phyloP scores from a whole-genome alignment of 495 filamentous ascomycete species.

The Podospora conica region DNA sequence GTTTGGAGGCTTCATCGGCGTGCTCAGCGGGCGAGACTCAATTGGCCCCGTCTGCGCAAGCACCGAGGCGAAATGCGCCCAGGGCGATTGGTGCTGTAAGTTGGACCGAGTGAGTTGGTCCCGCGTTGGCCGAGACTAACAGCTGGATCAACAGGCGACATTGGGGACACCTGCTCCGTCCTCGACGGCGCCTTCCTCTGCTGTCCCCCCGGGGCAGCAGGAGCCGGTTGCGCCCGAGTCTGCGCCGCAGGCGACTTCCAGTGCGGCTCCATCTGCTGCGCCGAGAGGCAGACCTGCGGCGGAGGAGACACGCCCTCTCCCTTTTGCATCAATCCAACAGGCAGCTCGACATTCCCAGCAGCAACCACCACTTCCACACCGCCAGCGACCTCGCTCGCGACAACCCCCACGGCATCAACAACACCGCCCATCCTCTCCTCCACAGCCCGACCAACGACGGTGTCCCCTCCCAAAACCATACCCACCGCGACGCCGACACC shows the following conservation, averaged over 20 bases:
- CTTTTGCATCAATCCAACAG: constrained; percentile 9
- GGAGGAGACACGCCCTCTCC: constrained; percentile 10
- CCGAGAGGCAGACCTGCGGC: constrained; percentile 16
- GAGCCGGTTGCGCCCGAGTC: constrained; percentile 13
- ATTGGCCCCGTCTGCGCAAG: constrained; percentile 4
- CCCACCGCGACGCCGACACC: background rate
- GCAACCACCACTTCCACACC: background rate
- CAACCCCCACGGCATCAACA: background rate
- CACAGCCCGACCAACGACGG: background rate
- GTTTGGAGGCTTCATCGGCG: background rate
- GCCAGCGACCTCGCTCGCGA: background rate
- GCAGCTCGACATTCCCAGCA: background rate
- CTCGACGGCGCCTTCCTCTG: constrained; percentile 18
- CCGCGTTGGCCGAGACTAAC: background rate
- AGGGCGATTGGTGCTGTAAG: constrained; percentile 23
- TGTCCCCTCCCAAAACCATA: background rate
- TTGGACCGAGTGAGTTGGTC: background rate
- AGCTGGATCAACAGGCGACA: constrained; percentile 6
- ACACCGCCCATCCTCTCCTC: background rate
- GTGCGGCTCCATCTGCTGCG: constrained; percentile 22
- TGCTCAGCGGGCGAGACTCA: constrained; percentile 1
- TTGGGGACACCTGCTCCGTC: constrained; percentile 13
- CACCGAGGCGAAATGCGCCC: constrained; percentile 15
- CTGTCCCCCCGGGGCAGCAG: constrained; percentile 11
- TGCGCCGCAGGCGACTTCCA: constrained; percentile 23